phyloP scores from a whole-genome alignment of 306 rosid species.

The apple (Malus domestica) region DNA sequence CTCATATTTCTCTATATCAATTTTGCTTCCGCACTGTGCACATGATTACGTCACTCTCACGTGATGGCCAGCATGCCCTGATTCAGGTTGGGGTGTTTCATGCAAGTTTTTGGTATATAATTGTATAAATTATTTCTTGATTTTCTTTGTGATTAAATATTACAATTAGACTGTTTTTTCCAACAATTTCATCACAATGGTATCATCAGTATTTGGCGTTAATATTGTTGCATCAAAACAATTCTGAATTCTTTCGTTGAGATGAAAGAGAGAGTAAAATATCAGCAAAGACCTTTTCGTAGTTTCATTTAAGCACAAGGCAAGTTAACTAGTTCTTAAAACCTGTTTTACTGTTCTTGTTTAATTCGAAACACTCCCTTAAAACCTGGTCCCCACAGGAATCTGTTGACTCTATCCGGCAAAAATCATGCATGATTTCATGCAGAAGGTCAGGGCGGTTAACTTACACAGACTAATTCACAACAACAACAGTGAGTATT shows the following conservation, averaged over 20 bases:
- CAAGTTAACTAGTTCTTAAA: neutral
- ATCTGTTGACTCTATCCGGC: neutral
- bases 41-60: no score
- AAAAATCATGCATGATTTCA: neutral
- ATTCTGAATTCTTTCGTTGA: neutral
- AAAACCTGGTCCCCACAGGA: neutral
- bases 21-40: no score
- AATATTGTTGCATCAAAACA: neutral
- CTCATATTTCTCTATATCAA: no score
- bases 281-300: neutral
- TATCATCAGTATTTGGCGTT: neutral
- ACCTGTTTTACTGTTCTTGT: neutral
- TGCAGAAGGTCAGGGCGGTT: neutral
- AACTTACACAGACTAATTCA: neutral
- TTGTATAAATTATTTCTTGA: no score
- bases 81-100: no score
- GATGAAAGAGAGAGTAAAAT: neutral
- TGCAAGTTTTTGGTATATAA: no score
- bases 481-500: neutral
- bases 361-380: neutral
- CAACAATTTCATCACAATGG: no score
- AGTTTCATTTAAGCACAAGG: neutral
- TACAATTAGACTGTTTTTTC: no score
- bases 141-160: no score
- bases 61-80: no score